Base-by-base conservation (phyloP, 352 stramenopile genomes). In the Pythium phragmiticola region DNA sequence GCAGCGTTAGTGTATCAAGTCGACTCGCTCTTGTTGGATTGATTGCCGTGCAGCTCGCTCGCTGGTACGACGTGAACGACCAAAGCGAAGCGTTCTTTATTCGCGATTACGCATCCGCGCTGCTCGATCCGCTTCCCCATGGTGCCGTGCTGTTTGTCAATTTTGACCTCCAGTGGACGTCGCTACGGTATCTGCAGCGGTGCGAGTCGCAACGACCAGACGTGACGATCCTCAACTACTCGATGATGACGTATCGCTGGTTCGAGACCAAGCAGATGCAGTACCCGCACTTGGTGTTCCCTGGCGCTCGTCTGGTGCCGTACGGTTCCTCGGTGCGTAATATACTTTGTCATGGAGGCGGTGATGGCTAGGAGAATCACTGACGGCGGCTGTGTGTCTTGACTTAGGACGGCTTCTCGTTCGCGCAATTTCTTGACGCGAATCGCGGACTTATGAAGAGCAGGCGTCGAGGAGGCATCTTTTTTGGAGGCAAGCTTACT, bases 81-180 rank as follows among this genome's bases (percentile, higher is more conserved):
- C 66, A 77, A 41, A 77, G 70, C 52, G 14, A 70, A 6, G 64
- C 60, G 5, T 68, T 53, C 16, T 82, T 84, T 65, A 95, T 97
- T 60, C 68, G 64, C 30, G 68, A 81, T n/a, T 96, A 97, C 73
- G 89, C 87, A 14, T 58, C 62, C 14, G 87, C 81, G 7, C 68
- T 97, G 16, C 60, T 97, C 11, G 76, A 84, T 16, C 77, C 85
- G 11, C 67, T 97, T 4, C 89, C 90, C 2, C 26, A 13, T 12
- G 63, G 82, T 45, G 80, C 88, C 4, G 57, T 96, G 9, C 65
- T 97, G 5, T 73, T 97, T 26, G 81, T 91, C 34, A 95, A 95
- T 57, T 96, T 93, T 61, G 88, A 96, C 63, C 73, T 92, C 66
- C 82, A 94, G 60, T 96, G 87, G 85, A 95, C 88, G 11, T 72